These are phyloP conservation scores for Penicillium polonicum DNA, from an alignment of 2,329 filamentous ascomycete genomes.

Conservation along the genomic window DNA sequence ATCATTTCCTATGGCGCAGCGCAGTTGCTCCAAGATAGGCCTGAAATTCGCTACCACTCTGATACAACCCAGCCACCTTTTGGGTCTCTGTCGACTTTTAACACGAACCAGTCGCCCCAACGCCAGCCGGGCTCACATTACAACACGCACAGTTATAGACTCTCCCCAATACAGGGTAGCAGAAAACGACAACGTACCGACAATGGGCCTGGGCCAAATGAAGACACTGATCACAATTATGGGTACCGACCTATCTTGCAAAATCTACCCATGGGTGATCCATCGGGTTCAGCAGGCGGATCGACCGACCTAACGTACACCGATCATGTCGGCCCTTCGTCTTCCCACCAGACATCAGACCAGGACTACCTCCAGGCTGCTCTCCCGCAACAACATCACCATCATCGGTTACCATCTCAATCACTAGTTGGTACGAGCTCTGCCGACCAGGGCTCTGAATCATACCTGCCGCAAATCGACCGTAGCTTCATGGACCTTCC, in stretches of 20 bases:
- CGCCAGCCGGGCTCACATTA: constrained; percentile 38
- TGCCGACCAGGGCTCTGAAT: constrained; percentile 44
- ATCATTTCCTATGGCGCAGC: constrained; percentile 62
- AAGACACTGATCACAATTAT: constrained; percentile 9
- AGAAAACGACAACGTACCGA: constrained; percentile 38
- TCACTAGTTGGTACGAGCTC: constrained; percentile 62
- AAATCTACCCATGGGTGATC: constrained; percentile 32
- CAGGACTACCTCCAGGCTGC: constrained; percentile 42
- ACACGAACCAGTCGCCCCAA: constrained; percentile 36
- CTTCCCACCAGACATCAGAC: constrained; percentile 27
- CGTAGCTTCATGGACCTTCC: constrained; percentile 83
- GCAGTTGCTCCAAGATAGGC: constrained; percentile 38
- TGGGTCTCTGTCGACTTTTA: constrained; percentile 35
- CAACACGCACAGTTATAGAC: constrained; percentile 27
- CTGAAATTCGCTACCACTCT: constrained; percentile 35
- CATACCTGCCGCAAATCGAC: background rate
- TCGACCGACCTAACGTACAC: constrained; percentile 39
- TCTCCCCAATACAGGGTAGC: constrained; percentile 32
- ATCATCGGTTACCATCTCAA: constrained; percentile 75
- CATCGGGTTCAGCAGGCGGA: constrained; percentile 31
- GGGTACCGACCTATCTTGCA: constrained; percentile 29
- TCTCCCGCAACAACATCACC: constrained; percentile 66
- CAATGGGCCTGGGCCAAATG: constrained; percentile 28
- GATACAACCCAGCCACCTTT: constrained; percentile 34
- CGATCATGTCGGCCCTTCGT: constrained; percentile 33